Evolutionary conservation across 495 filamentous ascomycete genomes (phyloP).

Genomic region (Daldinia childiae): DNA sequence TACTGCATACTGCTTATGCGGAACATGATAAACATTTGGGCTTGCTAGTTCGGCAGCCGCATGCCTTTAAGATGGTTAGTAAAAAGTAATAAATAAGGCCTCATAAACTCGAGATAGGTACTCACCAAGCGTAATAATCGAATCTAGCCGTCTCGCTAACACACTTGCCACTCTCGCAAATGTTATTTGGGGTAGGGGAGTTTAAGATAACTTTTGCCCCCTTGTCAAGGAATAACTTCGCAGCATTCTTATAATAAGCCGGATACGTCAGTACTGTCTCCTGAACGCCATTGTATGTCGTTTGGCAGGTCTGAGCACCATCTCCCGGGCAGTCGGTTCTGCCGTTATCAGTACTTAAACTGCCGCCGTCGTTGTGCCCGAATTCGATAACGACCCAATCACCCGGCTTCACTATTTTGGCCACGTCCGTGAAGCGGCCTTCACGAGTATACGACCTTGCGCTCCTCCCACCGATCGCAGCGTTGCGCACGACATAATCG

Average conservation of each 20-base stretch:
- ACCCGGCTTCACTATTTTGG: constrained; percentile 47
- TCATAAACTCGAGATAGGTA: neutral
- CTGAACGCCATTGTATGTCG: constrained; percentile 55
- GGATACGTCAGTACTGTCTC: constrained; percentile 68
- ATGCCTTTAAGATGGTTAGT: constrained; percentile 42
- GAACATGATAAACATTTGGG: constrained; percentile 55
- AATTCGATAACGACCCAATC: constrained; percentile 63
- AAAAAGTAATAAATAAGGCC: constrained; percentile 17
- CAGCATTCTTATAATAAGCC: constrained; percentile 65
- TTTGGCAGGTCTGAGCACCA: constrained; percentile 65
- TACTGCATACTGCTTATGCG: constrained; percentile 64
- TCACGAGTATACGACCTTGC: constrained; percentile 58
- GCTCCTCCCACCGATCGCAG: constrained; percentile 56
- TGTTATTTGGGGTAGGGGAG: constrained; percentile 63
- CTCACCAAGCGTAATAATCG: constrained; percentile 58
- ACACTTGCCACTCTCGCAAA: constrained; percentile 64
- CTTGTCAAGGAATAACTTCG: constrained; percentile 58
- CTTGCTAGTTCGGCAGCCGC: constrained; percentile 45
- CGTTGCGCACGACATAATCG: constrained; percentile 51
- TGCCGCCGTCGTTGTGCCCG: constrained; percentile 59
- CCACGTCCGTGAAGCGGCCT: constrained; percentile 54
- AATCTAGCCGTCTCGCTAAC: constrained; percentile 57
- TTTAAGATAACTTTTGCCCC: constrained; percentile 68
- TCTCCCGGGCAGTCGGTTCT: constrained; percentile 65
- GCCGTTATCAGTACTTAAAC: constrained; percentile 58